Evolutionary conservation across 495 filamentous ascomycete species (phyloP).

Genomic region (Thermochaetoides thermophila): DNA sequence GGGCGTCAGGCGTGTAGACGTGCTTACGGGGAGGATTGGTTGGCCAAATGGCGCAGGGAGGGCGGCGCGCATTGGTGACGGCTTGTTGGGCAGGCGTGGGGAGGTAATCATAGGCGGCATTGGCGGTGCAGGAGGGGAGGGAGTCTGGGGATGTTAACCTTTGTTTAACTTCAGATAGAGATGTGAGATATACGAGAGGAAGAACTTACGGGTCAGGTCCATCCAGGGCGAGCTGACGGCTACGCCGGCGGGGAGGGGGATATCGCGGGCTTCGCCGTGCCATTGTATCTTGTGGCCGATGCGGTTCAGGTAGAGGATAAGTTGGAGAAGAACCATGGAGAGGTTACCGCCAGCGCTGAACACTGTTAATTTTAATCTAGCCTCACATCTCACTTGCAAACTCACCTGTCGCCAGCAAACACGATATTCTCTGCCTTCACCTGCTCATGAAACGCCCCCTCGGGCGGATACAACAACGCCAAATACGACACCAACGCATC

Average conservation of each 20-base stretch:
- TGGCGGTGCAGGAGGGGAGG: constrained; percentile 50
- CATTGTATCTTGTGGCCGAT: constrained; percentile 37
- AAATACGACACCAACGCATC: constrained; percentile 78
- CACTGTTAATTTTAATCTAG: too few relatives aligned
- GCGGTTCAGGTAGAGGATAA: constrained; percentile 55
- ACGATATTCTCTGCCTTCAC: constrained; percentile 58
- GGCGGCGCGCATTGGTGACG: constrained; percentile 24
- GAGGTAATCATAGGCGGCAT: constrained; percentile 63
- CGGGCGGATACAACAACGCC: constrained; percentile 64
- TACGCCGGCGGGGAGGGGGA: constrained; percentile 58
- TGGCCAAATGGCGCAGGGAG: constrained; percentile 56
- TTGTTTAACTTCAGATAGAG: too few relatives aligned
- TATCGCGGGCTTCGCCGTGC: constrained; percentile 37
- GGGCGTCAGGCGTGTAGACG: constrained; percentile 48
- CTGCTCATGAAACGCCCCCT: constrained; percentile 54
- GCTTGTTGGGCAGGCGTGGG: constrained; percentile 26
- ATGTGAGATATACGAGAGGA: too few relatives aligned
- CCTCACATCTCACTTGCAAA: too few relatives aligned
- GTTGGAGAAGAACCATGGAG: constrained; percentile 52
- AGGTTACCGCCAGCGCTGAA: constrained; percentile 77
- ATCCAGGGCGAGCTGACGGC: constrained; percentile 57
- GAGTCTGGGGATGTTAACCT: too few relatives aligned
- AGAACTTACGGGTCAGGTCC: constrained; percentile 61
- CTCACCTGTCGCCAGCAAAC: constrained; percentile 55
- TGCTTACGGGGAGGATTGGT: constrained; percentile 49